These are phyloP conservation scores for Plasmodium cynomolgi DNA, from an alignment of 169 alveolate genomes.

Conservation along the genomic window DNA sequence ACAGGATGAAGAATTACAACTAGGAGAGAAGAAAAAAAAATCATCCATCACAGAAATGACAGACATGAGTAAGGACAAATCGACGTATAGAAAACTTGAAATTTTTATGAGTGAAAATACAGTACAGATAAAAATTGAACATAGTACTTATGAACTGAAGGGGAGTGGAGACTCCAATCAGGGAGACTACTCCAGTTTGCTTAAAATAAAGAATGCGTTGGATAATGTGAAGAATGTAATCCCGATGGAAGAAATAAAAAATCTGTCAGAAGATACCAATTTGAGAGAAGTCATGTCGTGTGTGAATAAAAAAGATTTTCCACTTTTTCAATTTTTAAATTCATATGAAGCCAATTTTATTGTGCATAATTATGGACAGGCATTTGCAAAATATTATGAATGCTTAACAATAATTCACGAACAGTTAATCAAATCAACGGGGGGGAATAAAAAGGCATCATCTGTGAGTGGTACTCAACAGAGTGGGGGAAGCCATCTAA, in stretches of 20 bases:
- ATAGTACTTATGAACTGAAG: background rate
- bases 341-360: constrained; percentile 1
- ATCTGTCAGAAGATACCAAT: background rate
- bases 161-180: background rate
- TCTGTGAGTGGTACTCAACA: background rate
- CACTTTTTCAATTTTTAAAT: constrained; percentile 15
- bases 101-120: background rate
- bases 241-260: constrained; percentile 7
- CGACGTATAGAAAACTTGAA: background rate
- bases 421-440: constrained; percentile 36
- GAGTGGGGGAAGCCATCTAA: background rate
- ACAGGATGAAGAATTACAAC: constrained; percentile 22
- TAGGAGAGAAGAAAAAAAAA: background rate
- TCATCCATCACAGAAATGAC: background rate
- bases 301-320: background rate
- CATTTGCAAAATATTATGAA: constrained; percentile 21
- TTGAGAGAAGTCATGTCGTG: constrained; percentile 5
- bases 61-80: background rate
- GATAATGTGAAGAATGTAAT: constrained; percentile 10
- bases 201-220: constrained; percentile 37
- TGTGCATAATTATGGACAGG: constrained; percentile 28
- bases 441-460: background rate
- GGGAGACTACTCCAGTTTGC: background rate
- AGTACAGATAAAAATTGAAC: constrained; percentile 3
- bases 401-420: constrained; percentile 50